Conservation (phyloP, 352 stramenopile species). For the Phytophthora fragariaefolia region DNA sequence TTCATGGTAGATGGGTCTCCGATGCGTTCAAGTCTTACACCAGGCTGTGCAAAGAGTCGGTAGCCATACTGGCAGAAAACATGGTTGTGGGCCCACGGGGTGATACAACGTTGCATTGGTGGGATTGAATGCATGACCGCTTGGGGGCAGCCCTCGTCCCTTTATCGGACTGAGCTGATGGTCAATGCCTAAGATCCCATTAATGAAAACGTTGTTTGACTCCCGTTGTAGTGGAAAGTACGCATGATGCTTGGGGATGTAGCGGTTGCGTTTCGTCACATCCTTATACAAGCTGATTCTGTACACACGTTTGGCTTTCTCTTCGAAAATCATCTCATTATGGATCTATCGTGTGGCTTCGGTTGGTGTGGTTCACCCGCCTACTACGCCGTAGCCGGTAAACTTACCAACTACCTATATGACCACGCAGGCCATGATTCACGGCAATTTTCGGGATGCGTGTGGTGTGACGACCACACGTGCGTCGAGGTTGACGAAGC, state of each 20-base stretch:
- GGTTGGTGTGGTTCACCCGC: neutral
- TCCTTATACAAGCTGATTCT: neutral
- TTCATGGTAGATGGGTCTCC: conserved; percentile 19
- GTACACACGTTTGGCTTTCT: neutral
- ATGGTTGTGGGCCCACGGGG: too few species aligned
- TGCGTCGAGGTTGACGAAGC: neutral
- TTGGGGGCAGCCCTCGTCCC: too few species aligned
- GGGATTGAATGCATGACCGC: too few species aligned
- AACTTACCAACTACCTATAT: neutral
- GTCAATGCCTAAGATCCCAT: too few species aligned
- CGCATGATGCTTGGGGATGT: neutral
- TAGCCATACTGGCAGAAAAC: neutral
- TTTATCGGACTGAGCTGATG: too few species aligned
- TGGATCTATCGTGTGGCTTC: neutral
- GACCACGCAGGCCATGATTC: neutral
- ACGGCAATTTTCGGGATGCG: neutral
- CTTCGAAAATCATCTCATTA: neutral
- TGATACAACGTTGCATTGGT: too few species aligned
- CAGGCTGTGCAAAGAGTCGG: conserved; percentile 13
- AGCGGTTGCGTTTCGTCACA: neutral
- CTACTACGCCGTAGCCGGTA: neutral
- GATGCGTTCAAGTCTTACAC: conserved; percentile 33
- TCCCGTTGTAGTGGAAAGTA: too few species aligned
- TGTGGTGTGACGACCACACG: neutral
- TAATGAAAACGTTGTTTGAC: too few species aligned